Evolutionary conservation across 2,329 filamentous ascomycete genomes (phyloP).

Genomic region (Microdochium bolleyi): DNA sequence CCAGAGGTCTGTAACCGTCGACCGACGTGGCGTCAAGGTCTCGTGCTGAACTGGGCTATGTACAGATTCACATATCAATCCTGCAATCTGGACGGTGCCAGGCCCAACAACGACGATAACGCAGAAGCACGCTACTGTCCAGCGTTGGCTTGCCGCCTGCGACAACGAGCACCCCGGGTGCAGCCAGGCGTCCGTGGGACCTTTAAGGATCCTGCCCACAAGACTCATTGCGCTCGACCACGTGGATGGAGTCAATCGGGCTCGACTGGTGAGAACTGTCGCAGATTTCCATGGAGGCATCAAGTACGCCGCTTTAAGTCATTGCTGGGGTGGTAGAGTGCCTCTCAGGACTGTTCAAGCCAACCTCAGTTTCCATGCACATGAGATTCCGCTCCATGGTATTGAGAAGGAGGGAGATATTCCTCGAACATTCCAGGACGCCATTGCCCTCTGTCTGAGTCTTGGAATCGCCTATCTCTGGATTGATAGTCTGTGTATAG

Average conservation of each 20-base stretch:
- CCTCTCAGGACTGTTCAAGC: conserved; percentile 2
- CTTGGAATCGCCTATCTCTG: conserved; percentile 18
- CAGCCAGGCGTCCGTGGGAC: background rate
- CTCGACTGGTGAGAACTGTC: conserved; percentile 4
- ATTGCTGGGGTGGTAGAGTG: conserved; percentile 5
- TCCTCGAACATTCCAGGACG: conserved; percentile 15
- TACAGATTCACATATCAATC: no score
- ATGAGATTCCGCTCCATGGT: no score
- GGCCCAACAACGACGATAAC: background rate
- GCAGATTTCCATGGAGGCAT: conserved; percentile 3
- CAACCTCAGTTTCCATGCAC: conserved; percentile 3
- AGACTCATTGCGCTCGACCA: background rate
- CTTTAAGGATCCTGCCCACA: background rate
- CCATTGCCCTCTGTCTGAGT: conserved; percentile 12
- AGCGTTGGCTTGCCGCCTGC: background rate
- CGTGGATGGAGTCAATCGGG: background rate
- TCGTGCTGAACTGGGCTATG: no score
- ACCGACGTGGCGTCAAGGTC: no score
- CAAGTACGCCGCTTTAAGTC: conserved; percentile 4
- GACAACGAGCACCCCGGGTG: background rate
- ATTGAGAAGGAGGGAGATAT: conserved; percentile 2
- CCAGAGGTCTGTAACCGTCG: no score
- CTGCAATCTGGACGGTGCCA: background rate
- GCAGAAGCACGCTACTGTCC: background rate
- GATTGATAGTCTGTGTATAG: conserved; percentile 22